Evolutionary conservation across 140 eudicot genomes (phyloP), one percentile per base, ranked within the genome.

Genomic region (Ambrosia hybrid): DNA sequence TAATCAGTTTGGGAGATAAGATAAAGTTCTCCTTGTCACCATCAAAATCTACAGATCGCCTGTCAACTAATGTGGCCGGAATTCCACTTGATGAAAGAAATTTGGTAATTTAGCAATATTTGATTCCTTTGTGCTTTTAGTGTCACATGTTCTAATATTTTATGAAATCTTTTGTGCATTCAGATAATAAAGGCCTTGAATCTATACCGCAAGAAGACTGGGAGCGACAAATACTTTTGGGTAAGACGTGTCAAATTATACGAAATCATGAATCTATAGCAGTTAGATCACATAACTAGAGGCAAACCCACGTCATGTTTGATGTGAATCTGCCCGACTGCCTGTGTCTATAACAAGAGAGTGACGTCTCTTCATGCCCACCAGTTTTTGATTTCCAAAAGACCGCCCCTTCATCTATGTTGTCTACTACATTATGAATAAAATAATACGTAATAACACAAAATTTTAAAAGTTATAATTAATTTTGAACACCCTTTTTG

Each of bases 181-280:
- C 96, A 94, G 99, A 94, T 94, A 64, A 90, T 94, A 36, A 94
- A 88, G 80, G 97, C 97, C 49, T 87, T 94, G 58, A 91, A 94
- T 78, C 84, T 94, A 21, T 94, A 84, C 53, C 81, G 99, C 77
- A 80, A 90, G 83, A 94, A 88, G 86, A 88, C 99, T 1, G 97
- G 97, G 79, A 77, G 76, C 53, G 92, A 91, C 84, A 85, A 91
- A 48, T 85, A 72, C 86, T 94, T 94, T 78, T 88, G 97, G 99
- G 99, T 94, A 87, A 65, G 75, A 52, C 66, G 34, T 21, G 8
- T 57, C 38, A 34, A 70, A 61, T 38, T 69, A 49, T 33, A 10
- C 9, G 10, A 57, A 56, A 57, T 65, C 30, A n/a, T 53, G 30
- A 41, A 58, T 52, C 43, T 77, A 37, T 36, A 13, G 56, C 53